Evolutionary conservation across 169 alveolate species (phyloP).

Genomic region (Plasmodium malariae): DNA sequence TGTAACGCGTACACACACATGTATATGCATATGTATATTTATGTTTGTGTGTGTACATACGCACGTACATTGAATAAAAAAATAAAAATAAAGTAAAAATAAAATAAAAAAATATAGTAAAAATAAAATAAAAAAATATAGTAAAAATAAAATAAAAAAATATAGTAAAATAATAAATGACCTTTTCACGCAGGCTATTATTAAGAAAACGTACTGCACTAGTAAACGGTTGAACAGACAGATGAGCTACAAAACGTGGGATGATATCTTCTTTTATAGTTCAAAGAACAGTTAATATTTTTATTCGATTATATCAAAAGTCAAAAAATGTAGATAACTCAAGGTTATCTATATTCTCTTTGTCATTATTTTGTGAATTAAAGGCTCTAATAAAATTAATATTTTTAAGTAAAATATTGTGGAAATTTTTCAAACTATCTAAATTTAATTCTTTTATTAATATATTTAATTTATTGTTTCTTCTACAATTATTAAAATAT

Average conservation of each 20-base stretch:
- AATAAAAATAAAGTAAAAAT: too few relatives aligned
- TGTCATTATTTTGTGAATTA: slow-evolving; percentile 33
- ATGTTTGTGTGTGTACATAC: too few relatives aligned
- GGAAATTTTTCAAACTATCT: slow-evolving; percentile 38
- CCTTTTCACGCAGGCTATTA: too few relatives aligned
- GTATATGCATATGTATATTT: too few relatives aligned
- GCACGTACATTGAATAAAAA: too few relatives aligned
- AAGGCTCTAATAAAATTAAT: slow-evolving; percentile 60
- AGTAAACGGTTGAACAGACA: not conserved
- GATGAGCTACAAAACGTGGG: not conserved
- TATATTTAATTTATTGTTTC: slow-evolving; percentile 37
- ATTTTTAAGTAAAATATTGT: slow-evolving; percentile 38
- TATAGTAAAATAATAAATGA: too few relatives aligned
- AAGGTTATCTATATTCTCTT: slow-evolving; percentile 17
- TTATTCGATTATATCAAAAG: slow-evolving; percentile 30
- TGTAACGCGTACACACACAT: too few relatives aligned
- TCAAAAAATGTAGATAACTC: slow-evolving; percentile 37
- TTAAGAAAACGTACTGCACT: too few relatives aligned
- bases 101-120: too few relatives aligned
- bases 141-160: too few relatives aligned
- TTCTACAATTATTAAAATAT: slow-evolving; percentile 60
- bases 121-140: too few relatives aligned
- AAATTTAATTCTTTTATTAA: slow-evolving; percentile 68
- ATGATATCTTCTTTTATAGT: not conserved
- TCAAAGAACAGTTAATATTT: too few relatives aligned